These are phyloP conservation scores for Aurantiochytrium sp. DNA, from an alignment of 108 stramenopile species.

Conservation along the genomic window DNA sequence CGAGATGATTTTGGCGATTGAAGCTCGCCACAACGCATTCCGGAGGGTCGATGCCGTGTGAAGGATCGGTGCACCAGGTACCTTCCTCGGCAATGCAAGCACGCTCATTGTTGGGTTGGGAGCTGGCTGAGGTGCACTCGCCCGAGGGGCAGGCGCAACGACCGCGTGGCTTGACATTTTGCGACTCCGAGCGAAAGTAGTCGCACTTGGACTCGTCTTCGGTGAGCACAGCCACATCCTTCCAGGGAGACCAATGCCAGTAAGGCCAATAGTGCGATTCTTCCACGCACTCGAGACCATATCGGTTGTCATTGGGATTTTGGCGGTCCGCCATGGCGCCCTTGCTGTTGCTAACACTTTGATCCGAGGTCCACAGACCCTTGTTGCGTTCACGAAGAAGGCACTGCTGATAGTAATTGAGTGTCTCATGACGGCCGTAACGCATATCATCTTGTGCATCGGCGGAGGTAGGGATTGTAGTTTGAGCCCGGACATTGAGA, in stretches of 20 bases:
- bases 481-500: neutral
- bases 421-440: constrained; percentile 40
- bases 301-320: constrained; percentile 39
- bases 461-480: neutral
- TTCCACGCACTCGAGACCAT: constrained; percentile 42
- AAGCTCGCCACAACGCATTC: constrained; percentile 25
- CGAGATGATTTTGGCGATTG: constrained; percentile 41
- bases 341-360: neutral
- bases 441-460: constrained; percentile 6
- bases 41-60: neutral
- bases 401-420: constrained; percentile 32
- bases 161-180: constrained; percentile 17
- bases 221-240: constrained; percentile 39
- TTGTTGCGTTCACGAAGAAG: constrained; percentile 33
- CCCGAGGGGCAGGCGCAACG: neutral
- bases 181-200: neutral
- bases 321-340: constrained; percentile 16
- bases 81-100: constrained; percentile 29
- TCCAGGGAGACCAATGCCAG: constrained; percentile 43
- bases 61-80: constrained; percentile 12
- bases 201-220: neutral
- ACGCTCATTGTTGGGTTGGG: constrained; percentile 21
- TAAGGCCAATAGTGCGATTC: constrained; percentile 47
- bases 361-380: constrained; percentile 45
- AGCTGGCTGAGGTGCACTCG: neutral